Conservation (phyloP, 192 early-diverging fungal species). For the Coemansia pectinata region DNA sequence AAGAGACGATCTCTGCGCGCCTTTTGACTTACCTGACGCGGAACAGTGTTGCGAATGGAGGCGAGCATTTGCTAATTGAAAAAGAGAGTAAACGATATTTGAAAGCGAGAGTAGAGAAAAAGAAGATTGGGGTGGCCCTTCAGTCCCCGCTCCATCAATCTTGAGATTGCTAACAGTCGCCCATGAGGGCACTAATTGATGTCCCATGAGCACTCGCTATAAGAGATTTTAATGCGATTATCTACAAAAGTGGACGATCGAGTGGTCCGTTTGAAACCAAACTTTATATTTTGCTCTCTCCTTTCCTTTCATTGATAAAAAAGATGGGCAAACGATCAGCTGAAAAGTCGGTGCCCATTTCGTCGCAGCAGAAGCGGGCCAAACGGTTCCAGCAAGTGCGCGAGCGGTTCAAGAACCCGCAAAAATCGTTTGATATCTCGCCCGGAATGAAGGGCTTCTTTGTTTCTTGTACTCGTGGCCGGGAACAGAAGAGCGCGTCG, state of each 20-base stretch:
- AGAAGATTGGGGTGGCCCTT: neutral
- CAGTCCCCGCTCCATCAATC: neutral
- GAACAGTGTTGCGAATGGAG: constrained; percentile 32
- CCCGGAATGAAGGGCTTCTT: constrained; percentile 56
- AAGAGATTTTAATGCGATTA: neutral
- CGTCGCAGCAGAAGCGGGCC: constrained; percentile 42
- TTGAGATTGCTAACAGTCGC: neutral
- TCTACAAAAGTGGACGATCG: neutral
- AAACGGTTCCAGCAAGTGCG: constrained; percentile 42
- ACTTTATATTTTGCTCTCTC: neutral
- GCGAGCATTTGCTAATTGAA: constrained; percentile 35
- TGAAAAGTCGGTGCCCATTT: constrained; percentile 24
- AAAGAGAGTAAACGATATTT: no score
- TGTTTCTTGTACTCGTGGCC: constrained; percentile 43
- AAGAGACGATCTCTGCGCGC: neutral
- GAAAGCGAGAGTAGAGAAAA: neutral
- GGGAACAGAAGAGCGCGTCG: constrained; percentile 43
- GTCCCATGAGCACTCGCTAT: neutral
- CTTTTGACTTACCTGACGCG: constrained; percentile 35
- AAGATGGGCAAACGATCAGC: constrained; percentile 32
- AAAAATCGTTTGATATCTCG: constrained; percentile 49
- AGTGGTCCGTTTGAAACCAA: neutral
- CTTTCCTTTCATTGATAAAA: neutral
- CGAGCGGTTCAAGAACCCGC: constrained; percentile 44
- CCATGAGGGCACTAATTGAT: neutral